Evolutionary conservation across 805 yeast species (phyloP).

Genomic region (Metschnikowia similis): DNA sequence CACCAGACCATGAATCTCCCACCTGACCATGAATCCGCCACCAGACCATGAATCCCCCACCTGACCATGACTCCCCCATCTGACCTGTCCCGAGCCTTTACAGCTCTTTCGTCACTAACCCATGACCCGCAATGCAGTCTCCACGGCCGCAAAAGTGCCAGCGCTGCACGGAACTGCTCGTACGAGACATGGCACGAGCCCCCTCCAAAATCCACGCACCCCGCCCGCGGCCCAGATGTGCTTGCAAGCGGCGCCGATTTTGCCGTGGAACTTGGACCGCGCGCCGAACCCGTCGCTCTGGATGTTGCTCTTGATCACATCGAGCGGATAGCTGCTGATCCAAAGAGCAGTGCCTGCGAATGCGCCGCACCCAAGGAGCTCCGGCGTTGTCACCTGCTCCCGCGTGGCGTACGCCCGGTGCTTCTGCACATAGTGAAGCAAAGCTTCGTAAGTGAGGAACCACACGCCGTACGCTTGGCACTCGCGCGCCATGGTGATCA

Average conservation of each 20-base stretch:
- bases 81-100: no score
- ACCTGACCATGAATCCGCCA: no score
- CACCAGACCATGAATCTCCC: no score
- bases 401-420: slow-evolving; percentile 36
- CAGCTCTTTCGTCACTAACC: slow-evolving; percentile 25
- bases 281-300: slow-evolving; percentile 52
- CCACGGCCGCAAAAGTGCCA: slow-evolving; percentile 76
- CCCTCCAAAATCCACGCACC: slow-evolving; percentile 55
- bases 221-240: slow-evolving; percentile 44
- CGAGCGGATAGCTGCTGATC: slow-evolving; percentile 53
- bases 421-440: slow-evolving; percentile 40
- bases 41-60: no score
- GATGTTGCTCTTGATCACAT: slow-evolving; percentile 46
- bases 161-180: slow-evolving; percentile 67
- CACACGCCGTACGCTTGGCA: slow-evolving; percentile 74
- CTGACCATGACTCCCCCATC: no score
- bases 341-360: slow-evolving; percentile 66
- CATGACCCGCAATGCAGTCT: slow-evolving; percentile 55
- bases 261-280: slow-evolving; percentile 41
- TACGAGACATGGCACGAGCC: slow-evolving; percentile 53
- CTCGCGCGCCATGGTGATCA: slow-evolving; percentile 54
- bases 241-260: slow-evolving; percentile 29
- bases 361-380: slow-evolving; percentile 56
- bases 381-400: slow-evolving; percentile 49
- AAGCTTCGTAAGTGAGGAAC: slow-evolving; percentile 61